These are phyloP conservation scores for Beauveria bassiana DNA, from an alignment of 2,329 filamentous ascomycete genomes.

Conservation along the genomic window DNA sequence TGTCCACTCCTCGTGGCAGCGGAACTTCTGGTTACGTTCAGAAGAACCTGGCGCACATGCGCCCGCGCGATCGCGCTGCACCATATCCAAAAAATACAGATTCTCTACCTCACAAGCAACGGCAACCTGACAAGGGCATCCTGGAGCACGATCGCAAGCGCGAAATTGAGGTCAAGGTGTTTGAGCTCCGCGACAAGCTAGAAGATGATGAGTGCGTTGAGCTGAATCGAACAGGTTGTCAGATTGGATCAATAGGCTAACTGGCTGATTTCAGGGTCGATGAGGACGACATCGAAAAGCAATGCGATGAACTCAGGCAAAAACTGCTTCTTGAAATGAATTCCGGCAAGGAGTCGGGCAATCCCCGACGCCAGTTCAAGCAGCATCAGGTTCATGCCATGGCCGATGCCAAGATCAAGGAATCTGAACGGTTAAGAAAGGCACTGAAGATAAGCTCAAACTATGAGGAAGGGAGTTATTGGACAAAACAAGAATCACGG, in stretches of 20 bases:
- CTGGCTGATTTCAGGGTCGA: constrained; percentile 48
- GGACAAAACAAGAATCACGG: constrained; percentile 75
- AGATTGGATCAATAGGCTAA: constrained; percentile 8
- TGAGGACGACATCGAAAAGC: constrained; percentile 83
- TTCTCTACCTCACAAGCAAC: constrained; percentile 61
- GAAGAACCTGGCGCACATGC: constrained; percentile 84
- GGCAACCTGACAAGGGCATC: constrained; percentile 85
- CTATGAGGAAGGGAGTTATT: constrained; percentile 80
- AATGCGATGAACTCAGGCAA: constrained; percentile 34
- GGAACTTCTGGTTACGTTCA: constrained; percentile 97
- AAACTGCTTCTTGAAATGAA: constrained; percentile 33
- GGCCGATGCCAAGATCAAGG: constrained; percentile 90
- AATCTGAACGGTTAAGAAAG: constrained; percentile 79
- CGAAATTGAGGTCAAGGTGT: constrained; percentile 86
- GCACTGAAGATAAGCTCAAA: constrained; percentile 81
- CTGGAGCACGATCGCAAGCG: constrained; percentile 90
- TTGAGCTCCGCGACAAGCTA: constrained; percentile 82
- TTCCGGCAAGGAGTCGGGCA: constrained; percentile 23
- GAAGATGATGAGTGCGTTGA: constrained; percentile 71
- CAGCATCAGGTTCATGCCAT: constrained; percentile 92
- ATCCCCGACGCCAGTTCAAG: constrained; percentile 57
- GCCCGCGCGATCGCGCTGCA: constrained; percentile 69
- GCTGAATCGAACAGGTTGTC: too few species aligned
- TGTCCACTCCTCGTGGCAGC: constrained; percentile 86
- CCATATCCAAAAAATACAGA: constrained; percentile 70